Base-by-base conservation (phyloP, 2,329 filamentous ascomycete genomes). In the Eutypella sp. region DNA sequence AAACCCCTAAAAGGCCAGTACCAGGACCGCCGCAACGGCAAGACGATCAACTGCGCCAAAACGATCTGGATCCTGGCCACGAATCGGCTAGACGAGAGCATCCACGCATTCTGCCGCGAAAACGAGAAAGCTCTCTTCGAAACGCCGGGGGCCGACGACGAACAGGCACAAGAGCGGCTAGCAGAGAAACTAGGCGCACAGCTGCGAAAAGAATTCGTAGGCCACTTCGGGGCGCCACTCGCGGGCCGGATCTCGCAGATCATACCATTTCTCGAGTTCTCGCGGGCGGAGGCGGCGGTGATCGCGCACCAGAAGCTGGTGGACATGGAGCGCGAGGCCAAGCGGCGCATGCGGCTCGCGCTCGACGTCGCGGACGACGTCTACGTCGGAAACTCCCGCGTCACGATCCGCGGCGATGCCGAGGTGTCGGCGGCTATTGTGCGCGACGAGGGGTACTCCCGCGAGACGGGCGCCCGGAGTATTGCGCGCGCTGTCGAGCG, bases 11-110 rank as follows among this genome's bases (percentile, higher is more conserved):
- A 4, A 63, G 59, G 59, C 9, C 55, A 65, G 27, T 73, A 71
- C 41, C 47, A 62, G 16, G 72, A 75, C 48, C 62, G 68, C 4
- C 66, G 70, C 3, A 58, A 52, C 36, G 52, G 44, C 1, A 48
- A 47, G 1, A 55, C 47, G 2, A 50, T 74, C 6, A 61, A 75
- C 45, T 72, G 67, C 46, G 66, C 62, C 1, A 70, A 70, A 41
- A 70, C 68, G 0, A 71, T 76, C 8, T 75, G 72, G 70, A 71
- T 78, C 5, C 48, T 78, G 0, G 71, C 69, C 0, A 75, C 72
- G 0, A 75, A 75, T 41, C 58, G 61, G 9, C 55, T 70, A 2
- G 68, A 74, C 41, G 41, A 56, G 0, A 57, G 42, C 0, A 74
- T 76, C 24, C 59, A 64, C 5, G 44, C 55, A 1, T 75, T 72